phyloP scores from a whole-genome alignment of 805 yeast genomes.

The Tetrapisispora iriomotensis region DNA sequence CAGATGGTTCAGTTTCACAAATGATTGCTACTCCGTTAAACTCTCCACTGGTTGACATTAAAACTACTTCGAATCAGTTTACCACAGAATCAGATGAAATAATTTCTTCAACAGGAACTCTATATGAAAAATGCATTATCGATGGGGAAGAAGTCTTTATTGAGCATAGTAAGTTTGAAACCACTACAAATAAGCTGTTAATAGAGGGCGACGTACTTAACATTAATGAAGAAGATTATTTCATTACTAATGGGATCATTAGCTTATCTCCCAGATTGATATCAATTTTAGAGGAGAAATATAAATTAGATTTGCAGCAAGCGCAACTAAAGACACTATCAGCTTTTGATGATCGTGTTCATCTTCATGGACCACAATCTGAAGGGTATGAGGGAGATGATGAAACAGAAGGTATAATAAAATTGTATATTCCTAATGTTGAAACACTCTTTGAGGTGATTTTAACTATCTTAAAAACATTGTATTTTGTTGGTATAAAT shows the following conservation, averaged over 20 bases:
- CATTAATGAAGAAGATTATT: slow-evolving; percentile 10
- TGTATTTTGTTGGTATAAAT: slow-evolving; percentile 1
- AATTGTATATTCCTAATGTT: not conserved
- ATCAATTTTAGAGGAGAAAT: slow-evolving; percentile 8
- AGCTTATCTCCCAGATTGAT: slow-evolving; percentile 12
- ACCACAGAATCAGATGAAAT: slow-evolving; percentile 13
- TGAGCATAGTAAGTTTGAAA: slow-evolving; percentile 12
- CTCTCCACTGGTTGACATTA: not conserved
- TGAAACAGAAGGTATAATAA: not conserved
- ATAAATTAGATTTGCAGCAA: slow-evolving; percentile 2
- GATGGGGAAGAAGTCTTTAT: slow-evolving; percentile 19
- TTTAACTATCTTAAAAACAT: not conserved
- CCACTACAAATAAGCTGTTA: slow-evolving; percentile 3
- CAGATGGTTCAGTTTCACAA: too few species aligned
- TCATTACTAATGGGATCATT: slow-evolving; percentile 9
- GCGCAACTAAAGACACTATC: not conserved
- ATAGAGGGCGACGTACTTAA: slow-evolving; percentile 6
- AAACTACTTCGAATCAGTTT: not conserved
- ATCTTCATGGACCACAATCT: not conserved
- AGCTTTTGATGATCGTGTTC: not conserved
- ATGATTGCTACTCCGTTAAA: not conserved
- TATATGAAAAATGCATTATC: slow-evolving; percentile 17
- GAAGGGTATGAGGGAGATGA: not conserved
- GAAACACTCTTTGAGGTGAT: not conserved
- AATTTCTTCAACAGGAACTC: slow-evolving; percentile 11